phyloP scores from a whole-genome alignment of 768 basidiomycete species.

The Neoboletus subvelutipes region DNA sequence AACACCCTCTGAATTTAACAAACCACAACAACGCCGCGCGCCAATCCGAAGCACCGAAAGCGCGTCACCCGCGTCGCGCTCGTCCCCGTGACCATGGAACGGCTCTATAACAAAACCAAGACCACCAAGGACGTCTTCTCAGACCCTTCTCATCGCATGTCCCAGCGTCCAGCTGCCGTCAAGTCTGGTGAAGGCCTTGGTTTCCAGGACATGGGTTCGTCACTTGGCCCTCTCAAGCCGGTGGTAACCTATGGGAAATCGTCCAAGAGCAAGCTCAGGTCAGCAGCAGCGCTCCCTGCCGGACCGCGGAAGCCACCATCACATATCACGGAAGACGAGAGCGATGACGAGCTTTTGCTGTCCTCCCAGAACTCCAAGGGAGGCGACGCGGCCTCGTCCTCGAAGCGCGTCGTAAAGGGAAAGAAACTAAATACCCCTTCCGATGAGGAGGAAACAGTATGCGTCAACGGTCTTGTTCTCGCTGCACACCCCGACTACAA shows the following conservation, averaged over 20 bases:
- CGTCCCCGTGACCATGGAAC: slow-evolving; percentile 23
- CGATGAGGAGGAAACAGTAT: slow-evolving; percentile 10
- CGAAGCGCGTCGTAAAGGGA: slow-evolving; percentile 15
- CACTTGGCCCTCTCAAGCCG: slow-evolving; percentile 15
- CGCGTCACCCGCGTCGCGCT: background rate
- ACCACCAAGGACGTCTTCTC: background rate
- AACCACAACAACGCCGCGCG: slow-evolving; percentile 30
- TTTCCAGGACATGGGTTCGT: slow-evolving; percentile 26
- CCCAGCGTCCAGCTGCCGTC: slow-evolving; percentile 22
- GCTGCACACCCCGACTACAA: slow-evolving; percentile 25
- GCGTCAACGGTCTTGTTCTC: slow-evolving; percentile 16
- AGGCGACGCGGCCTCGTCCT: slow-evolving; percentile 6
- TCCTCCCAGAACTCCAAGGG: slow-evolving; percentile 23
- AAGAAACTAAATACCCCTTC: background rate
- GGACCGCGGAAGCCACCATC: background rate
- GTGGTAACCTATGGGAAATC: background rate
- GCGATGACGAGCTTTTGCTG: slow-evolving; percentile 32
- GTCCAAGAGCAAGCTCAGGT: slow-evolving; percentile 13
- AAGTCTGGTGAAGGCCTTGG: slow-evolving; percentile 28
- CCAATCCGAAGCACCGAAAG: slow-evolving; percentile 3
- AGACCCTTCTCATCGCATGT: slow-evolving; percentile 24
- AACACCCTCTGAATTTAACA: slow-evolving; percentile 28
- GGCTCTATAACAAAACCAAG: background rate
- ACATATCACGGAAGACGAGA: slow-evolving; percentile 12
- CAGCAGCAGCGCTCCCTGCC: background rate